Evolutionary conservation across 345 rosid genomes (phyloP), one percentile per base, ranked within the genome.

Genomic region (Laguncularia racemosa): DNA sequence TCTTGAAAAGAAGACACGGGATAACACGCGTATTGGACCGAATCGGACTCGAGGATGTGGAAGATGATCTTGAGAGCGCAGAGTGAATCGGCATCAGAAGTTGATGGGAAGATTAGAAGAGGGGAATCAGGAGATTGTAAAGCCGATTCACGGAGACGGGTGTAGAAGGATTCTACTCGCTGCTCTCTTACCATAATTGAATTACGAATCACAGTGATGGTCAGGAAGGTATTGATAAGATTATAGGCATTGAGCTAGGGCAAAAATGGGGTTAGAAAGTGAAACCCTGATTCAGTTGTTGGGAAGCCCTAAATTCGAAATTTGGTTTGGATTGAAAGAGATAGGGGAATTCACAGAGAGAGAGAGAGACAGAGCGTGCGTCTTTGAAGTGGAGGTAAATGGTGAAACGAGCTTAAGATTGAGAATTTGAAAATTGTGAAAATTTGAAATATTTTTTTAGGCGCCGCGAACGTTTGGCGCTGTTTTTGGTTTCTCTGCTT

Each of bases 1-100:
- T 90, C 95, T 54, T 71, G 71, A 51, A 93, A 93, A 14, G 96
- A 89, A 1, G 97, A 90, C 20, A 93, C 97, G 0, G 97, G 99
- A 46, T 84, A 93, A 63, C 99, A 93, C 2, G 99, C 86, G 56
- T 93, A 93, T 51, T 84, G 83, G 21, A 93, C 70, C 1, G 99
- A 87, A 81, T 93, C 99, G 0, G 96, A 90, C 67, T 88, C 96
- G 1, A 90, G 92, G 20, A 93, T 67, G 53, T 88, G 92, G 59
- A 84, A 83, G 21, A 87, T 78, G 50, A 88, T 75, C 75, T 90
- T 89, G 57, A 93, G 90, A 16, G 99, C 82, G 58, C 96, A 90
- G 3, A 93, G 73, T 3, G 96, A 93, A 56, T 93, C 97, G 12
- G 76, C 99, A 60, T 89, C 99, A 12, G 92, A 93, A 3, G 97